phyloP scores from a whole-genome alignment of 208 protist genomes.

The Leishmania aethiopica region DNA sequence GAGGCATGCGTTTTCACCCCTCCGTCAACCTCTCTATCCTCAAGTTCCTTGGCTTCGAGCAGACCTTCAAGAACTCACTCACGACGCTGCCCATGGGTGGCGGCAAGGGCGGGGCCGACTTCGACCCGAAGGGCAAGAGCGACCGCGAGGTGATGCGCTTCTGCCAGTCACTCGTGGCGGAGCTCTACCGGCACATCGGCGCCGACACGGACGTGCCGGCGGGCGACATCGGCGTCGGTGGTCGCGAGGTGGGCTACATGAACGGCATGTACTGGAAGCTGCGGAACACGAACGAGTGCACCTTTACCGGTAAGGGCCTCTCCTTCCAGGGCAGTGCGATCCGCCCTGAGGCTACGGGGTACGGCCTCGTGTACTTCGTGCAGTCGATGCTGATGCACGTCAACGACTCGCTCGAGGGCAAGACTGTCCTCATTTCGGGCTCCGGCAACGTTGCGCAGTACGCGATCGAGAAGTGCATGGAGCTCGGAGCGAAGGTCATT shows the following conservation, averaged over 20 bases:
- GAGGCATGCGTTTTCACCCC: conserved; percentile 86
- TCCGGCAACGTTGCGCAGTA: conserved; percentile 94
- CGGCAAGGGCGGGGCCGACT: conserved; percentile 95
- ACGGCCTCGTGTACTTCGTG: conserved; percentile 93
- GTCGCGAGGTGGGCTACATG: conserved; percentile 92
- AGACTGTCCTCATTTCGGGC: conserved; percentile 84
- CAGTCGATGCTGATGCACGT: conserved; percentile 74
- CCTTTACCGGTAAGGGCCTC: conserved; percentile 93
- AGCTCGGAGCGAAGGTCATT: conserved; percentile 87
- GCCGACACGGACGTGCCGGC: conserved; percentile 94
- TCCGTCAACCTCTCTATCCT: conserved; percentile 91
- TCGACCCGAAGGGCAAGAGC: conserved; percentile 93
- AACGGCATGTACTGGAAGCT: conserved; percentile 92
- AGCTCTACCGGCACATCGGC: conserved; percentile 91
- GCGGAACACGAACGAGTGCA: conserved; percentile 76
- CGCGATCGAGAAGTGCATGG: conserved; percentile 77
- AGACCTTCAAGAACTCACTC: conserved; percentile 96
- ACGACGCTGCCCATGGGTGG: conserved; percentile 93
- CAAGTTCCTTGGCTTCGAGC: conserved; percentile 97
- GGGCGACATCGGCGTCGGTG: conserved; percentile 95
- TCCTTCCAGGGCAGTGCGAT: conserved; percentile 92
- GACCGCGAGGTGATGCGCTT: conserved; percentile 94
- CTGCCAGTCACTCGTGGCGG: conserved; percentile 92
- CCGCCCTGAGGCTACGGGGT: conserved; percentile 94
- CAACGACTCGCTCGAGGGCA: conserved; percentile 63